phyloP scores from a whole-genome alignment of 345 rosid species.

The Syzygium aqueum region DNA sequence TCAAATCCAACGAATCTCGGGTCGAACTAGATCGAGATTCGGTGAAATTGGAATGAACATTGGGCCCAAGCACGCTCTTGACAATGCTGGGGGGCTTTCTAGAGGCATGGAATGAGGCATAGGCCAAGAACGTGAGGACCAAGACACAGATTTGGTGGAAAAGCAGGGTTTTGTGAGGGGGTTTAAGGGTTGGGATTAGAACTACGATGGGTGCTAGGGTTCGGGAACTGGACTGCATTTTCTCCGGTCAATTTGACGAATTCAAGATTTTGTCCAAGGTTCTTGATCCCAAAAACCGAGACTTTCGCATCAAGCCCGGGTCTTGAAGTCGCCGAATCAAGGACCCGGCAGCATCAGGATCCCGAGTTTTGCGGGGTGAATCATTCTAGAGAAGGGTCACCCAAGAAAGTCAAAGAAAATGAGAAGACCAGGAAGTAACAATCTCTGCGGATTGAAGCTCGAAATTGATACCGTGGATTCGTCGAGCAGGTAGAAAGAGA shows the following conservation, averaged over 20 bases:
- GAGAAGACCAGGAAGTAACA: background rate
- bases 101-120: conserved; percentile 92
- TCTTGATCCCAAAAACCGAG: background rate
- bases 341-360: background rate
- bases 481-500: background rate
- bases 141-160: conserved; percentile 59
- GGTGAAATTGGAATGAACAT: conserved; percentile 15
- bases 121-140: conserved; percentile 64
- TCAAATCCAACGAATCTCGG: background rate
- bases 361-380: background rate
- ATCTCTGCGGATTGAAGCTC: background rate
- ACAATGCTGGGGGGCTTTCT: conserved; percentile 95
- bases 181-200: conserved; percentile 49
- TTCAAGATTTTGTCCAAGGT: background rate
- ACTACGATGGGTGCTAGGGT: conserved; percentile 37
- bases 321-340: background rate
- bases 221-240: background rate
- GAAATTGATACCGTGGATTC: background rate
- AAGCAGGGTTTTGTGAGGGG: conserved; percentile 49
- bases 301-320: background rate
- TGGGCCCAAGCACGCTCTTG: conserved; percentile 81
- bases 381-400: background rate
- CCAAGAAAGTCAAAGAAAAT: background rate
- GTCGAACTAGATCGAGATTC: conserved; percentile 4
- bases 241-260: background rate